Evolutionary conservation across 208 protist species (phyloP), one percentile per base, ranked within the genome.

Genomic region (Lotmaria passim): DNA sequence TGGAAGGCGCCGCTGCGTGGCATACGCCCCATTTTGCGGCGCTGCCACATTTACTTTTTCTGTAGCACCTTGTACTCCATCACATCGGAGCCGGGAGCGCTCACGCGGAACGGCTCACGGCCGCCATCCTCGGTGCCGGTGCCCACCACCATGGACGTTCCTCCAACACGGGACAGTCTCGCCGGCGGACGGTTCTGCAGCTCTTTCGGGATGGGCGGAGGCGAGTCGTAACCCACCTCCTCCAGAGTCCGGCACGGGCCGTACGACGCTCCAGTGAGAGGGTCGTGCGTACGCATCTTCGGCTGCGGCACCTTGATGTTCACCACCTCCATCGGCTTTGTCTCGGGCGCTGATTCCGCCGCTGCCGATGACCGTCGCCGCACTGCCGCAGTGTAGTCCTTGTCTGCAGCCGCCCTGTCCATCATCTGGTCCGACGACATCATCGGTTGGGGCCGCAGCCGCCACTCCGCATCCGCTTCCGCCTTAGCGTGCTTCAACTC

Each of bases 111-210:
- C 8, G 86, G 89, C 63, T 83, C 75, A 28, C 81, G 69, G 24
- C 82, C 70, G 30, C 83, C 83, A 1, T 89, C 70, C 44, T 93
- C 85, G 12, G 88, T 87, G 19, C 81, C 82, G 36, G 87, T 93
- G 8, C 78, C 83, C n/a, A 94, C 85, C 21, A 91, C 75, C 87
- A 96, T 89, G 15, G 79, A 81, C 14, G 91, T 96, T 10, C 91
- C 91, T 15, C 91, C 91, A 19, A 93, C 65, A 46, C 89, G 87
- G 7, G 75, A 66, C 14, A 78, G 71, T 46, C 69, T 72, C 21
- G 79, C 75, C 0, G 86, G 86, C n/a, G 83, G 82, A 21, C 69
- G 83, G 43, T 90, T 90, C 67, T 82, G 75, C 59, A 94, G 77
- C 62, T 85, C 82, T 41, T 84, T 71, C 6, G 91, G 91, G 53